phyloP scores from a whole-genome alignment of 179 eudicot species.

The Vitellaria paradoxa region DNA sequence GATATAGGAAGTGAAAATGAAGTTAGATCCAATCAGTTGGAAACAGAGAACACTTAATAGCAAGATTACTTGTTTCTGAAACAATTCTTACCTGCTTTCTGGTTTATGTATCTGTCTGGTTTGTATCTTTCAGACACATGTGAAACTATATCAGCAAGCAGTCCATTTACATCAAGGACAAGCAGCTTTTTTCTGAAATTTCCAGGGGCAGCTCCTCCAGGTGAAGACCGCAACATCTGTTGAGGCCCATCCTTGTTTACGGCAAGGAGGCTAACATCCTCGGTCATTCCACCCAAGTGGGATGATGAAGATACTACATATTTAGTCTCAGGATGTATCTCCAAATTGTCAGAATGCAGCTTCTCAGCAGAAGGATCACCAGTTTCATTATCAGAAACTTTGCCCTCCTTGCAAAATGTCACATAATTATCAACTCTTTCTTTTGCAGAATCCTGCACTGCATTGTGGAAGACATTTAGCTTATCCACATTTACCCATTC shows the following conservation, averaged over 20 bases:
- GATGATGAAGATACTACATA: conserved; percentile 5
- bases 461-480: not conserved
- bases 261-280: conserved; percentile 16
- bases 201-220: conserved; percentile 16
- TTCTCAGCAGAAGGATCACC: conserved; percentile 5
- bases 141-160: conserved; percentile 59
- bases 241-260: not conserved
- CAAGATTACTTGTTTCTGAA: not conserved
- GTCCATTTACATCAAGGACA: conserved; percentile 80
- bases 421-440: not conserved
- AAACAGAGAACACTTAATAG: not conserved
- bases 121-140: conserved; percentile 21
- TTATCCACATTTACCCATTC: not conserved
- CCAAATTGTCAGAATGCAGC: conserved; percentile 10
- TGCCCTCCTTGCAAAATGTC: conserved; percentile 3
- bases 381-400: conserved; percentile 12
- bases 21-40: conserved; percentile 14
- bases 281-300: conserved; percentile 3
- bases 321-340: not conserved
- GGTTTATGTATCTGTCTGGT: conserved; percentile 41
- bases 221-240: conserved; percentile 7
- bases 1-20: conserved; percentile 25
- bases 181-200: conserved; percentile 55
- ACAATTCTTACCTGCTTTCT: conserved; percentile 52
- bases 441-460: not conserved